Evolutionary conservation across 805 yeast species (phyloP).

Genomic region (Helenozyma baotianmanensis): DNA sequence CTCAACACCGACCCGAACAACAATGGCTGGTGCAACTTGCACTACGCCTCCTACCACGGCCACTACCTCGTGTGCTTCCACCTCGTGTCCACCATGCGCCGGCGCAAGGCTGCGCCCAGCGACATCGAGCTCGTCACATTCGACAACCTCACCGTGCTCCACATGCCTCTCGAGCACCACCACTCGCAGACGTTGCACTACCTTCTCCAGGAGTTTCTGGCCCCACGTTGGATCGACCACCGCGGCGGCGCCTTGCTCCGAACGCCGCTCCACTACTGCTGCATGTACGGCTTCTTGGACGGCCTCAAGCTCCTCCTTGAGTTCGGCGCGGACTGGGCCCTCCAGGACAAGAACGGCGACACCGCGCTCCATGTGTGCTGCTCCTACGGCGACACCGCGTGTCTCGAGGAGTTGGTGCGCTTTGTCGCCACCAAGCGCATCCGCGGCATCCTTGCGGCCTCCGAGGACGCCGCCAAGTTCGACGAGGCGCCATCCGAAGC

Average conservation of each 20-base stretch:
- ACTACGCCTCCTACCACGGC: conserved; percentile 75
- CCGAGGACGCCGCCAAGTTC: too few species aligned
- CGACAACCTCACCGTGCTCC: conserved; percentile 61
- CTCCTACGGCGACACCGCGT: conserved; percentile 58
- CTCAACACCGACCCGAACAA: conserved; percentile 58
- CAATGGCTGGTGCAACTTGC: conserved; percentile 81
- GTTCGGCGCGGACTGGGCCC: conserved; percentile 54
- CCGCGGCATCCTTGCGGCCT: not conserved
- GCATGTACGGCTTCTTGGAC: conserved; percentile 53
- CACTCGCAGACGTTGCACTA: conserved; percentile 72
- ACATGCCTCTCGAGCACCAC: conserved; percentile 54
- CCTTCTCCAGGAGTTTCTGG: conserved; percentile 48
- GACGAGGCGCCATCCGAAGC: not conserved
- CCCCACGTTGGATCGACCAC: conserved; percentile 48
- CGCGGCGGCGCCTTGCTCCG: conserved; percentile 42
- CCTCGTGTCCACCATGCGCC: conserved; percentile 43
- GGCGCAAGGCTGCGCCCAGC: conserved; percentile 9
- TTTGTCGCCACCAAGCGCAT: conserved; percentile 1
- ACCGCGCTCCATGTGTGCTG: conserved; percentile 42
- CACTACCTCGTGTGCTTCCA: conserved; percentile 62
- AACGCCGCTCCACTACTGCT: conserved; percentile 69
- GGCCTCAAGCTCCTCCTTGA: conserved; percentile 63
- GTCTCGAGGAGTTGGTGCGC: conserved; percentile 29
- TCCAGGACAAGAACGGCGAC: conserved; percentile 29
- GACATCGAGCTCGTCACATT: conserved; percentile 42